These are phyloP conservation scores for Tanacetum coccineum DNA, from an alignment of 129 eudicot genomes.

Conservation along the genomic window DNA sequence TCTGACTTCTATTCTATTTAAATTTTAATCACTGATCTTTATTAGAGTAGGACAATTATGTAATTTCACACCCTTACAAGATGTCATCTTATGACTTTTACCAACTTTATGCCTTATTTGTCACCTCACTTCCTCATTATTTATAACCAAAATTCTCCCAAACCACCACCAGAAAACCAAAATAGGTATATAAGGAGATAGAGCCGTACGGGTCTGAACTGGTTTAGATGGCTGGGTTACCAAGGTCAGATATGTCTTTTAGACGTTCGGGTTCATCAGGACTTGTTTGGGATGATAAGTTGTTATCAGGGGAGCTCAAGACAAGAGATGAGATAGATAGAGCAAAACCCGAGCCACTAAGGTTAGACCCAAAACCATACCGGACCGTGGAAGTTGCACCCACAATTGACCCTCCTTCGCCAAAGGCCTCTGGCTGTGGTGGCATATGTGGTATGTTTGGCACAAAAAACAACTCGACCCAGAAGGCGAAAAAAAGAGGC, in stretches of 20 bases:
- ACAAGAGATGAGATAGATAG: slow-evolving; percentile 28
- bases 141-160: slow-evolving; percentile 23
- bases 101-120: slow-evolving; percentile 28
- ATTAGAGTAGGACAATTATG: slow-evolving; percentile 20
- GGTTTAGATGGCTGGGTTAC: slow-evolving; percentile 46
- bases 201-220: not conserved
- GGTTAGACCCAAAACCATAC: slow-evolving; percentile 29
- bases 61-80: slow-evolving; percentile 20
- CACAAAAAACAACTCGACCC: slow-evolving; percentile 17
- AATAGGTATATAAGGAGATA: not conserved
- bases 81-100: slow-evolving; percentile 35
- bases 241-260: slow-evolving; percentile 64
- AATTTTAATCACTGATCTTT: not conserved
- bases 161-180: slow-evolving; percentile 10
- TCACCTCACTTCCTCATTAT: slow-evolving; percentile 16
- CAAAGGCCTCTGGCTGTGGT: slow-evolving; percentile 63
- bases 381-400: slow-evolving; percentile 38
- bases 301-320: slow-evolving; percentile 48
- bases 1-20: slow-evolving; percentile 17
- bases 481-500: slow-evolving; percentile 19
- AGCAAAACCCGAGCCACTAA: slow-evolving; percentile 14
- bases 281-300: slow-evolving; percentile 62
- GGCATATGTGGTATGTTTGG: slow-evolving; percentile 49
- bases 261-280: slow-evolving; percentile 83
- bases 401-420: slow-evolving; percentile 65